Evolutionary conservation across 2,329 filamentous ascomycete genomes (phyloP).

Genomic region (Alternaria dauci): DNA sequence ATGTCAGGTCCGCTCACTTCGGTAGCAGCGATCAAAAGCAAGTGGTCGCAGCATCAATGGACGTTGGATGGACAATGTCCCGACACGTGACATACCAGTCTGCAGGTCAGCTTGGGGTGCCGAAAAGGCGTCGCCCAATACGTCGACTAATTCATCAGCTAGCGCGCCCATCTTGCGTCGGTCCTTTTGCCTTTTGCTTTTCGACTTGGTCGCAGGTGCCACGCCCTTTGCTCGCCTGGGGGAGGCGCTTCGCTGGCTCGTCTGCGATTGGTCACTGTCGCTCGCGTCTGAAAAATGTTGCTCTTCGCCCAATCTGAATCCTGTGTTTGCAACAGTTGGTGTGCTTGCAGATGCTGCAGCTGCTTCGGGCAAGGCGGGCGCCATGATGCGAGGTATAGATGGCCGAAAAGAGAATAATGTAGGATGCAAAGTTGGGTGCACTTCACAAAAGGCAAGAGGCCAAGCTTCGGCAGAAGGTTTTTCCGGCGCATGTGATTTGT

Average conservation of each 20-base stretch:
- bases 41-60: neutral
- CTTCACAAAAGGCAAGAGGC: slow-evolving; percentile 20
- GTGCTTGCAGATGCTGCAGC: neutral
- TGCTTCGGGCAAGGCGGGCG: slow-evolving; percentile 13
- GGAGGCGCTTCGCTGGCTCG: slow-evolving; percentile 30
- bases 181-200: slow-evolving; percentile 27
- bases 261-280: slow-evolving; percentile 36
- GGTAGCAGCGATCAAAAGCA: slow-evolving; percentile 6
- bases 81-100: slow-evolving; percentile 21
- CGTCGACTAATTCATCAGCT: slow-evolving; percentile 27
- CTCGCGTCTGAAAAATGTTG: slow-evolving; percentile 26
- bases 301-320: slow-evolving; percentile 25
- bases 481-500: slow-evolving; percentile 35
- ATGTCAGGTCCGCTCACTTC: slow-evolving; percentile 1
- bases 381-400: slow-evolving; percentile 15
- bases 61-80: neutral
- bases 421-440: slow-evolving; percentile 14
- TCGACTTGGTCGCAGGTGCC: slow-evolving; percentile 20
- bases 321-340: slow-evolving; percentile 3
- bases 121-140: slow-evolving; percentile 30
- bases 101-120: slow-evolving; percentile 6
- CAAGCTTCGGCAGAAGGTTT: slow-evolving; percentile 27
- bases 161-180: slow-evolving; percentile 33
- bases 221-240: slow-evolving; percentile 18
- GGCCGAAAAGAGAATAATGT: slow-evolving; percentile 6